These are phyloP conservation scores for Thuidium tamariscinum DNA, from an alignment of 225 moss, liverwort and hornwort genomes.

Conservation along the genomic window DNA sequence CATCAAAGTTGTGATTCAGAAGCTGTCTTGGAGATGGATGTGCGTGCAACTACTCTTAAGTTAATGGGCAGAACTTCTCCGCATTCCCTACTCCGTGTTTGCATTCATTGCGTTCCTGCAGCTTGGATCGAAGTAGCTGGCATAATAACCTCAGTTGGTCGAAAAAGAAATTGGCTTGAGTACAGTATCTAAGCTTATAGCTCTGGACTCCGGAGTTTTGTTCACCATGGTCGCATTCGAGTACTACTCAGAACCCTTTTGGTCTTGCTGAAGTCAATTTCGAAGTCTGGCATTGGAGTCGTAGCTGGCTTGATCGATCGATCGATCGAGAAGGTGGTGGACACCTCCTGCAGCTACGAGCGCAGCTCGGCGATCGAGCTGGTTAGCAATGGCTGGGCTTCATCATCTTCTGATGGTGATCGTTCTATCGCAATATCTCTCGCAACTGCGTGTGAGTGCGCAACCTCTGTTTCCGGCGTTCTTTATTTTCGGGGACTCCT, in stretches of 20 bases:
- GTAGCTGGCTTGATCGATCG: background rate
- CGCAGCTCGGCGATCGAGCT: background rate
- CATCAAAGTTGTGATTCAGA: background rate
- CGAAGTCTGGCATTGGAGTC: background rate
- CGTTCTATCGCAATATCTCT: background rate
- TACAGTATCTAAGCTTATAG: too few relatives aligned
- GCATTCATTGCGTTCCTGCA: background rate
- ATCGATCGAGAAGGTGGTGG: background rate
- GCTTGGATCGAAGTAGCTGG: background rate
- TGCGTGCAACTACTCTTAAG: background rate
- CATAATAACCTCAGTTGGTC: too few relatives aligned
- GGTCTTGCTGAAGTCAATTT: background rate
- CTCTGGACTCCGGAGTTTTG: too few relatives aligned
- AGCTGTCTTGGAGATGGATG: background rate
- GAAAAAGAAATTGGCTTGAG: background rate
- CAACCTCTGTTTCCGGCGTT: constrained; percentile 23
- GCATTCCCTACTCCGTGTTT: background rate
- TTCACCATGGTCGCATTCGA: background rate
- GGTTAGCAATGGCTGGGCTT: background rate
- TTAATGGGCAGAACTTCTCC: background rate
- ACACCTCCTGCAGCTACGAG: too few relatives aligned
- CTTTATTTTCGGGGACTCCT: constrained; percentile 73
- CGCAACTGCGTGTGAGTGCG: background rate
- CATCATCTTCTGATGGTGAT: background rate
- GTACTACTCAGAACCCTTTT: too few relatives aligned